Evolutionary conservation across 306 rosid species (phyloP), one percentile per base, ranked within the genome.

Genomic region (Prunus davidiana): DNA sequence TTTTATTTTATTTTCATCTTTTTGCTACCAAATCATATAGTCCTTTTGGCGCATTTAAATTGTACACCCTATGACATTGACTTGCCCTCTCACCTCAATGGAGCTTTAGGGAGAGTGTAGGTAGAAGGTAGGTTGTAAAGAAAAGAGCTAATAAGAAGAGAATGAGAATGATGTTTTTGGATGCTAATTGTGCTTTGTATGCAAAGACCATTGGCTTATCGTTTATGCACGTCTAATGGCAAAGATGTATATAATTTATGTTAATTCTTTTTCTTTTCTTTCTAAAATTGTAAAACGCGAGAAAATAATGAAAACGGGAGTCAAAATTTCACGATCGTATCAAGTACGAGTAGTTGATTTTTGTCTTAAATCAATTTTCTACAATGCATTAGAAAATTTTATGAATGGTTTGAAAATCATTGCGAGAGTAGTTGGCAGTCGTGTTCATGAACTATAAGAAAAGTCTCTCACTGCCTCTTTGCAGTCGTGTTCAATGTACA

Each of bases 351-450:
- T 27, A 12, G 41, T 34, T 12, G 16, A 22, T 71, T 54, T 30
- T 13, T 60, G 4, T 13, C 65, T 25, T 25, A 25, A 18, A 63
- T 63, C 46, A 3, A 30, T 63, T 28, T 30, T 63, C 67, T 63
- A 15, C 67, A 13, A 58, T 25, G 55, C 4, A 43, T 15, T 57
- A 8, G 56, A 43, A 58, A 5, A 14, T 20, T 22, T 57, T 57
- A 57, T 24, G 76, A 41, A 9, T 24, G 43, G 67, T 41, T 72
- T 72, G 67, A 72, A 71, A 72, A 56, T 72, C 15, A 41, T 43
- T 15, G 18, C 6, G 12, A 72, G 34, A 55, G 67, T 57, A 6
- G 76, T 57, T 72, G 55, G 54, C 41, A 72, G 25, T 24, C 25
- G 25, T 24, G 25, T 24, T 22, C 41, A 34, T 34, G 76, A 43